A percentile compares a stretch with the other conserved stretches of the same genome.
phyloP scores from a whole-genome alignment of 257 asterid species.

The Asclepias syriaca region DNA sequence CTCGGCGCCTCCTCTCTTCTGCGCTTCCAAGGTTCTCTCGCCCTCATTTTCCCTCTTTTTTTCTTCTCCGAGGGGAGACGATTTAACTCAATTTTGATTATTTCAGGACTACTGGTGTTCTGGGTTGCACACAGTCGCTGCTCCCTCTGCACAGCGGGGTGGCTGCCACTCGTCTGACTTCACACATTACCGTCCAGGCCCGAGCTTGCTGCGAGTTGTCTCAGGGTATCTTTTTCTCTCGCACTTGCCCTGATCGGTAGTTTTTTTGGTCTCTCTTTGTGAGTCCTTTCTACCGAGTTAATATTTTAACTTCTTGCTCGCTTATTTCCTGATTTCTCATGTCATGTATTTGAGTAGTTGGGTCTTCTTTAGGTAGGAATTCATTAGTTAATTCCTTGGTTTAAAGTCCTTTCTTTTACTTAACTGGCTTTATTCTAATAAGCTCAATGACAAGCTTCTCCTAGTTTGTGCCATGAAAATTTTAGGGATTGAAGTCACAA shows the following conservation, averaged over 20 bases:
- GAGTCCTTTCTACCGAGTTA: constrained; percentile 6
- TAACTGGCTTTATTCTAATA: neutral
- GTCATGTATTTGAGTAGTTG: neutral
- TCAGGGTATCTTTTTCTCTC: constrained; percentile 38
- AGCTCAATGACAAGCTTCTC: neutral
- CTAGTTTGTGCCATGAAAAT: neutral
- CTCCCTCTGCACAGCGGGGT: constrained; percentile 31
- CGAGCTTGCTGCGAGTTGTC: constrained; percentile 35
- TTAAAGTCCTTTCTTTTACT: neutral
- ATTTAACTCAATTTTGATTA: neutral
- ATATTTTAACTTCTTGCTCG: neutral
- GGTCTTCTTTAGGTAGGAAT: neutral
- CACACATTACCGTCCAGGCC: constrained; percentile 28
- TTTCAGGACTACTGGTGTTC: constrained; percentile 25
- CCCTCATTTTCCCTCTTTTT: neutral
- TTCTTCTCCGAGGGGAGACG: neutral
- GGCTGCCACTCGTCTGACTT: constrained; percentile 29
- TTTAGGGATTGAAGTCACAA: neutral
- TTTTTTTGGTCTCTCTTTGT: constrained; percentile 5
- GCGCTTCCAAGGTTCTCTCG: constrained; percentile 21
- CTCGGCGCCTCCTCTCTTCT: constrained; percentile 30
- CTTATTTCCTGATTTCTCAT: neutral
- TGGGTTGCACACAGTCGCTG: constrained; percentile 33
- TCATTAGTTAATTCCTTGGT: neutral
- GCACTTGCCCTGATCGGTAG: constrained; percentile 37